Evolutionary conservation across 2,329 filamentous ascomycete genomes (phyloP), one percentile per base, ranked within the genome.

Genomic region (Simplicillium aogashimaense): DNA sequence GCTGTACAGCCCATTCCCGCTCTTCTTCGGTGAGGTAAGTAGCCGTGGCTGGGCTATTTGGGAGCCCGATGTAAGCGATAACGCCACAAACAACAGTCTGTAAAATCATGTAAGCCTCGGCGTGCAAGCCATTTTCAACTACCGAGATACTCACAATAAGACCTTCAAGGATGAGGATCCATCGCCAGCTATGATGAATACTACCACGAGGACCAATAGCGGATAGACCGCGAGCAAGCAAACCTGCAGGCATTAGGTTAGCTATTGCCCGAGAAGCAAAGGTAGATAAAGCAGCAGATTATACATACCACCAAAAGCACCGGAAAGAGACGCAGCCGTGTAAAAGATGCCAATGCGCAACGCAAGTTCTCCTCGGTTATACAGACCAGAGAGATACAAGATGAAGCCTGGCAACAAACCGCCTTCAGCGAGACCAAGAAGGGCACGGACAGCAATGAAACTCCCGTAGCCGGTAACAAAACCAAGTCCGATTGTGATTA

Each of bases 361-460:
- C 0, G 76, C 75, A 45, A 82, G 61, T 46, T 82, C 76, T 1
- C 68, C 63, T 15, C 77, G 64, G 14, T 67, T 72, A 49, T 83
- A 79, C 46, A 83, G 70, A 7, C 68, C 65, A 0, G 77, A 80
- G 11, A 85, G 65, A 50, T 84, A 84, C 2, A 85, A 60, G 1
- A 82, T 69, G 66, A 84, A 83, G 36, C 79, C 81, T 0, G 80
- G 80, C 3, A 83, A 58, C 29, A 84, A 56, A 0, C 79, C 80
- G 31, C 77, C 79, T 56, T 84, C 81, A 0, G 74, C 72, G 4
- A 78, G 48, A 8, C 80, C 80, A 5, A 84, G 62, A 28, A 84
- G 52, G 7, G 75, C 75, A 14, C 79, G 68, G 12, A 81, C 74
- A 7, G 69, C 72, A 3, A 77, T 65, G 40, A 84, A 81, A n/a